These are phyloP conservation scores for Ammopiptanthus mongolicus DNA, from an alignment of 306 rosid species.

Conservation along the genomic window DNA sequence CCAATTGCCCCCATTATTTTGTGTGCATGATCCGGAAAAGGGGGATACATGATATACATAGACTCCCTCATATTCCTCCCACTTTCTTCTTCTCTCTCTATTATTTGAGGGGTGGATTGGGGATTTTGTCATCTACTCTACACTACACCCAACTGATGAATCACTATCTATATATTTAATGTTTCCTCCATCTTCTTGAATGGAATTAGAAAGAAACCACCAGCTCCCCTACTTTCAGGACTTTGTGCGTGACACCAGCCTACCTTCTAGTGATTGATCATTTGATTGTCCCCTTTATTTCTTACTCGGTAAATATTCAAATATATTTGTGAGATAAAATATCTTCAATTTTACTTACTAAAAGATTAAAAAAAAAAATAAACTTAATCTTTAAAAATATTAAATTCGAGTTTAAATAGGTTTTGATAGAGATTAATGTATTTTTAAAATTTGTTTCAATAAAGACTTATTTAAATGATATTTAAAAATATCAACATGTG, in stretches of 20 bases:
- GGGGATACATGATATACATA: not conserved
- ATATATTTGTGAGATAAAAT: no score
- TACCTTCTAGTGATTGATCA: no score
- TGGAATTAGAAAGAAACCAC: conserved; percentile 14
- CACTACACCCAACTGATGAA: not conserved
- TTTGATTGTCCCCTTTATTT: no score
- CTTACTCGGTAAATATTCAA: no score
- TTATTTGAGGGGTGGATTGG: conserved; percentile 3
- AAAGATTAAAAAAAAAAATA: no score
- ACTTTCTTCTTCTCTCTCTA: not conserved
- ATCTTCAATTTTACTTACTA: no score
- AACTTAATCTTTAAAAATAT: no score
- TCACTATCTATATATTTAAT: conserved; percentile 19
- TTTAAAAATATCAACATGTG: no score
- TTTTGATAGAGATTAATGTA: no score
- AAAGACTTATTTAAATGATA: no score
- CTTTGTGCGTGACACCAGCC: conserved; percentile 26
- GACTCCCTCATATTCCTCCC: not conserved
- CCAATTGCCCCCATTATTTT: not conserved
- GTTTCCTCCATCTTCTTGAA: not conserved
- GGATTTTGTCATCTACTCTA: not conserved
- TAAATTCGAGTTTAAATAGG: no score
- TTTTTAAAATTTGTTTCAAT: no score
- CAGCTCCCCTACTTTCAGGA: conserved; percentile 34
- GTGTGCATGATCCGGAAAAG: conserved; percentile 15